Evolutionary conservation across 306 rosid species (phyloP).

Genomic region (Pterocarpus macrocarpus): DNA sequence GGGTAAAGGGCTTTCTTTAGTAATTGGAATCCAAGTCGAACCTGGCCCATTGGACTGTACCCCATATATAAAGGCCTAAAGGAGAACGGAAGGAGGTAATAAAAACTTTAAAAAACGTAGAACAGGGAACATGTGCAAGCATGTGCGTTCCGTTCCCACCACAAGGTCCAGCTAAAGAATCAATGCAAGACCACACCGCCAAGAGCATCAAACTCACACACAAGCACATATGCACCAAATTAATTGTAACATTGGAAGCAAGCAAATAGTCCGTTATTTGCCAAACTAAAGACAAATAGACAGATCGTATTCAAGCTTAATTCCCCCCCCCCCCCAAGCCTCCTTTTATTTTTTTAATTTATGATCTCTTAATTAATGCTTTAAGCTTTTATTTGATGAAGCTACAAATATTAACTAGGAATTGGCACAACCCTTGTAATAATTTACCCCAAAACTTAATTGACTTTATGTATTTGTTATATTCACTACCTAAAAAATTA

Average conservation of each 20-base stretch:
- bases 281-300: neutral
- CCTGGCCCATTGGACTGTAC: constrained; percentile 12
- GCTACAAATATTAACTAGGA: neutral
- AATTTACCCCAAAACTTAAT: neutral
- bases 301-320: neutral
- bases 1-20: constrained; percentile 21
- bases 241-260: neutral
- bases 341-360: no score
- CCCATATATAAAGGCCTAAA: neutral
- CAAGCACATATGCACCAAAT: neutral
- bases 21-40: neutral
- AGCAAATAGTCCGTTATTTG: neutral
- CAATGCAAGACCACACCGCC: constrained; percentile 23
- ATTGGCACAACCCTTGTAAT: neutral
- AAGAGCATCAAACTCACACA: no score
- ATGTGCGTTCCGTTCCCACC: constrained; percentile 77
- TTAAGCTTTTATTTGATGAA: neutral
- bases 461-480: neutral
- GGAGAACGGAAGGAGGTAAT: constrained; percentile 1
- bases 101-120: constrained; percentile 1
- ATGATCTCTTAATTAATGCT: neutral
- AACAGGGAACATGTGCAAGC: constrained; percentile 56
- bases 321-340: no score
- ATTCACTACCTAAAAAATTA: neutral
- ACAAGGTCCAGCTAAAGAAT: constrained; percentile 46